Base-by-base conservation (phyloP, 495 filamentous ascomycete genomes). In the Trichoderma erinaceum region DNA sequence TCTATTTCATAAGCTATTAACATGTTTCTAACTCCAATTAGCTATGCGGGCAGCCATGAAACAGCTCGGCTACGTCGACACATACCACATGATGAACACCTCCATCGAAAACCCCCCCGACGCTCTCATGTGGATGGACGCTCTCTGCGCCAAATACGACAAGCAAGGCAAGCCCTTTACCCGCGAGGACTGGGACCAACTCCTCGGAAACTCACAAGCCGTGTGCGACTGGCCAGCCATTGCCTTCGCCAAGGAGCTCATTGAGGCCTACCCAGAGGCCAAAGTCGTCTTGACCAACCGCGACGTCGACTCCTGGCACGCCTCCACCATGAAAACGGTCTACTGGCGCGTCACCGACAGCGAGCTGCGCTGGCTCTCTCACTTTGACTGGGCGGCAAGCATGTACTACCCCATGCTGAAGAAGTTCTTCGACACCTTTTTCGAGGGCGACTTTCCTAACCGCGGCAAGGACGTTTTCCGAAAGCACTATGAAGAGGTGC, bases 261-360 rank as follows among this genome's bases (percentile, higher is more conserved):
- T 75, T 43, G 69, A 69, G 38, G 76, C 78, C 13, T 80, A 78
- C 71, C 80, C 76, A 0, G 78, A 81, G 25, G 82, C 80, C 13
- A 74, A 76, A 69, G 73, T 84, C 43, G 76, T 84, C 61, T 73
- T 83, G 12, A 77, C 75, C 2, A 66, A 74, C 23, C 76, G 81
- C 15, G 68, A 73, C 56, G 76, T 76, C 25, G 75, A 82, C 69
- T 71, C 70, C 11, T 85, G 83, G 84, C 77, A 78, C 69, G 71
- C 76, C 0, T 79, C 73, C 38, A 80, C 78, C 67, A 74, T 77
- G 70, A 71, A 74, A 56, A 83, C 81, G 29, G 72, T 75, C 23
- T 68, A 72, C 63, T 74, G 71, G 43, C 72, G 71, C 46, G 71
- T 69, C 16, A 43, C 58, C 41, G 71, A 64, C 61, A 67, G 68